phyloP scores from a whole-genome alignment of 2,329 filamentous ascomycete genomes.

The Nemania diffusa region DNA sequence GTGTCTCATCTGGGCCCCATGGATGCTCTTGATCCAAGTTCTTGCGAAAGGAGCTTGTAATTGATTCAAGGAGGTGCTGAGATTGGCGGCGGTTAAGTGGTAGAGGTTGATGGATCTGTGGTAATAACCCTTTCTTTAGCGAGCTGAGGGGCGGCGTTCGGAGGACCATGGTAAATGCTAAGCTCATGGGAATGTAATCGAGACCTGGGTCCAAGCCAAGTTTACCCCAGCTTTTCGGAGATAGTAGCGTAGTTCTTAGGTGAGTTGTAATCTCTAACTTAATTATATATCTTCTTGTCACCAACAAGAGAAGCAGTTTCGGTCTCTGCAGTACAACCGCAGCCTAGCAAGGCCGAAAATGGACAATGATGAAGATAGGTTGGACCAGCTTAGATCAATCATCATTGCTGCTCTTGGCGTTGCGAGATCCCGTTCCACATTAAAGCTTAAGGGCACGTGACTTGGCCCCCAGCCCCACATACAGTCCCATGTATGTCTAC shows the following conservation, averaged over 20 bases:
- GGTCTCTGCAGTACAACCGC: neutral
- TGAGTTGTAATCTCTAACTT: neutral
- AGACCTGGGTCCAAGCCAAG: neutral
- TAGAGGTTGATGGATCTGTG: conserved; percentile 62
- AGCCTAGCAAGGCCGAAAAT: neutral
- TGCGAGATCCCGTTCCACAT: neutral
- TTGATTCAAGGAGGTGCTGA: conserved; percentile 64
- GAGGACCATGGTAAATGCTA: conserved; percentile 41
- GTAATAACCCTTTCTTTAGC: conserved; percentile 54
- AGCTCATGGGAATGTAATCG: conserved; percentile 10
- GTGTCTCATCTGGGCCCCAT: conserved; percentile 49
- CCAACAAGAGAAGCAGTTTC: neutral
- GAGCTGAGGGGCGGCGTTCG: conserved; percentile 52
- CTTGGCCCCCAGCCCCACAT: neutral
- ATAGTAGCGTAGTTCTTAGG: neutral
- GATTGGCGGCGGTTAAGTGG: conserved; percentile 62
- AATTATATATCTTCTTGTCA: neutral
- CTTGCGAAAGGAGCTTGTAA: conserved; percentile 67
- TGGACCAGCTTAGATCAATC: neutral
- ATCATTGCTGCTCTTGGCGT: neutral
- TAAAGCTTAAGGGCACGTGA: neutral
- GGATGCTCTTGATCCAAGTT: conserved; percentile 69
- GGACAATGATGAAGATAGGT: neutral
- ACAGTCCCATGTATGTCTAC: neutral
- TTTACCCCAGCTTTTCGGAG: neutral